Base-by-base conservation (phyloP, 257 asterid species). In the Solanum virginianum region DNA sequence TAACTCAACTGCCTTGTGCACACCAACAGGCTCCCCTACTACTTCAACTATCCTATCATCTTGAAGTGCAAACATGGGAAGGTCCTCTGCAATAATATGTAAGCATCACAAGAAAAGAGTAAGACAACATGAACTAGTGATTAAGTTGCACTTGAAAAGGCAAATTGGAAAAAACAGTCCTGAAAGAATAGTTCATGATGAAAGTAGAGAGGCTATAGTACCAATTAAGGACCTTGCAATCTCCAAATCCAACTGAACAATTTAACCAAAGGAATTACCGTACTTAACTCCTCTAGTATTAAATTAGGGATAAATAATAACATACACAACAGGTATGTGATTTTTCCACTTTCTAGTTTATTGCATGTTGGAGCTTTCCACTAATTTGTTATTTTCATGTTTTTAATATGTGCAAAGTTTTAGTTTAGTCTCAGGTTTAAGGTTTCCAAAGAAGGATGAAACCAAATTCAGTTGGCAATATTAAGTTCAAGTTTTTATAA, bases 21-120 rank as follows among this genome's bases (percentile, higher is more conserved):
- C 88, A 83, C 93, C 90, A 80, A 91, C 63, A 84, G 99, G 92
- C 87, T 95, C 99, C 80, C 99, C 99, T 36, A 90, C 92, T 81
- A 95, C 90, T 92, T 95, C 99, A 74, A 95, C 98, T 74, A 95
- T 85, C 89, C 98, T 93, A 88, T 95, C 99, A 80, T 95, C 99
- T 89, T 89, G 92, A 89, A 95, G 93, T 82, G 98, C 95, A 87
- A 93, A 94, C 82, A 92, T 84, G 39, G 98, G 98, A 24, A 95
- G 92, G 55, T 95, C 98, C 85, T 92, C 99, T 95, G 96, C 91
- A 88, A 82, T 60, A 43, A 80, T 77, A 24, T 9, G 63, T 16
- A 49, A 71, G 81, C 59, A 74, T 75, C 82, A 79, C 49, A 79
- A 79, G 81, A 12, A 45, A 49, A 22, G 36, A 75, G 41, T 75